Evolutionary conservation across 768 basidiomycete species (phyloP).

Genomic region (Kondoa malvinella): DNA sequence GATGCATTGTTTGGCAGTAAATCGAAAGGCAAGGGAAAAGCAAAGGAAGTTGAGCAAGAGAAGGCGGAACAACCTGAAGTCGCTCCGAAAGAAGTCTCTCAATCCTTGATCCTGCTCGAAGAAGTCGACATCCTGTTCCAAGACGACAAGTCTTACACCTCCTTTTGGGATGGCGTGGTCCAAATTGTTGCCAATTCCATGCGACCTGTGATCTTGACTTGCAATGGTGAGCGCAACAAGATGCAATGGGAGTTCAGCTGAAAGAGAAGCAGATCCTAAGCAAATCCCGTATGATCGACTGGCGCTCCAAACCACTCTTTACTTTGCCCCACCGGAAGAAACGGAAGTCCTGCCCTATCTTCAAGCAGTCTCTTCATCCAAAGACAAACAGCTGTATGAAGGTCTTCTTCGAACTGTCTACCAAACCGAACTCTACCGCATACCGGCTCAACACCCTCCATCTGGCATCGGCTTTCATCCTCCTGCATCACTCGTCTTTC

Average conservation of each 20-base stretch:
- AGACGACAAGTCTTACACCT: constrained; percentile 45
- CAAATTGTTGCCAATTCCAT: constrained; percentile 65
- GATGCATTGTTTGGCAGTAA: too few relatives aligned
- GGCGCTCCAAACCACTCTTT: constrained; percentile 54
- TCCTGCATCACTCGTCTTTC: not conserved
- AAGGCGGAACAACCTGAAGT: not conserved
- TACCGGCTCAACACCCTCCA: not conserved
- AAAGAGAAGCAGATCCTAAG: constrained; percentile 42
- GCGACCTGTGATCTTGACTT: constrained; percentile 82
- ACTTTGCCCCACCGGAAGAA: constrained; percentile 39
- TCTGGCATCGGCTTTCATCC: not conserved
- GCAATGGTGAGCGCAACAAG: constrained; percentile 49
- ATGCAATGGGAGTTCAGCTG: not conserved
- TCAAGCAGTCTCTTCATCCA: constrained; percentile 4
- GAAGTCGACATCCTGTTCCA: constrained; percentile 87
- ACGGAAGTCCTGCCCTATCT: not conserved
- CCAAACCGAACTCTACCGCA: not conserved
- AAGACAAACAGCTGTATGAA: not conserved
- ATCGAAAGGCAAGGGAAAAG: constrained; percentile 4
- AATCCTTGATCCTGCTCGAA: constrained; percentile 79
- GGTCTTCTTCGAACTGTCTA: not conserved
- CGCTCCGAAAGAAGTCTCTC: constrained; percentile 37
- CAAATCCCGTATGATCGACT: constrained; percentile 56
- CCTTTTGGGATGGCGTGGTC: constrained; percentile 45
- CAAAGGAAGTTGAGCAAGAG: constrained; percentile 1